Evolutionary conservation across 129 eudicot species (phyloP).

Genomic region (Flaveria robusta): DNA sequence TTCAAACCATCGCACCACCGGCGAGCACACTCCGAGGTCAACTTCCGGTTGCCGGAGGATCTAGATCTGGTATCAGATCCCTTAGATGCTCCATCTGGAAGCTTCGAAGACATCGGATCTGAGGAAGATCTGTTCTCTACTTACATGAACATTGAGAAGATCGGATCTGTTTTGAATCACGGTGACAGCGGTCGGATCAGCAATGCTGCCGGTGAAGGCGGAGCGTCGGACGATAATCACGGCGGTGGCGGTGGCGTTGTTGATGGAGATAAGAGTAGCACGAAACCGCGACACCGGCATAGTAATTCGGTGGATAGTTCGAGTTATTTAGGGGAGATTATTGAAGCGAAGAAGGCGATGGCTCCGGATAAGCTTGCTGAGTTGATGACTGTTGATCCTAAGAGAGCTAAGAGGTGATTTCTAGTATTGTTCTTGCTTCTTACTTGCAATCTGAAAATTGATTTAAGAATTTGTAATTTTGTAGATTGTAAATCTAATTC

Average conservation of each 20-base stretch:
- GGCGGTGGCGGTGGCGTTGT: not conserved
- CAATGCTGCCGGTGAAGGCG: conserved; percentile 38
- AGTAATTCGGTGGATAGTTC: conserved; percentile 69
- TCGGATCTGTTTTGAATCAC: conserved; percentile 45
- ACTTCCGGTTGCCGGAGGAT: conserved; percentile 78
- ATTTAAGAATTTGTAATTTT: not conserved
- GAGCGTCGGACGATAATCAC: conserved; percentile 27
- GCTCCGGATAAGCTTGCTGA: conserved; percentile 88
- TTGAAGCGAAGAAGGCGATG: conserved; percentile 95
- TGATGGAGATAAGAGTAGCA: conserved; percentile 36
- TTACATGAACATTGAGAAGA: conserved; percentile 75
- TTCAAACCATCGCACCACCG: conserved; percentile 74
- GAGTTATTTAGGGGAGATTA: conserved; percentile 44
- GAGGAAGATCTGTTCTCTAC: conserved; percentile 78
- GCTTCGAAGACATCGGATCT: conserved; percentile 71
- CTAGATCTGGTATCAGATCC: conserved; percentile 64
- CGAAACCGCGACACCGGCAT: conserved; percentile 59
- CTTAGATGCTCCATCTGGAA: conserved; percentile 62
- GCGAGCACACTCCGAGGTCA: conserved; percentile 82
- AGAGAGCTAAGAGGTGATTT: conserved; percentile 80
- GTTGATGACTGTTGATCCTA: conserved; percentile 81
- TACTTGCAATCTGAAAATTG: not conserved
- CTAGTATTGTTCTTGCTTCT: not conserved
- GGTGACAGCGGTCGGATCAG: conserved; percentile 23
- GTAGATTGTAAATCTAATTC: not conserved